Percentiles rank a stretch among this genome's conserved stretches.
phyloP scores from a whole-genome alignment of 164 flowering plant genomes.

The Aristolochia fimbriata region DNA sequence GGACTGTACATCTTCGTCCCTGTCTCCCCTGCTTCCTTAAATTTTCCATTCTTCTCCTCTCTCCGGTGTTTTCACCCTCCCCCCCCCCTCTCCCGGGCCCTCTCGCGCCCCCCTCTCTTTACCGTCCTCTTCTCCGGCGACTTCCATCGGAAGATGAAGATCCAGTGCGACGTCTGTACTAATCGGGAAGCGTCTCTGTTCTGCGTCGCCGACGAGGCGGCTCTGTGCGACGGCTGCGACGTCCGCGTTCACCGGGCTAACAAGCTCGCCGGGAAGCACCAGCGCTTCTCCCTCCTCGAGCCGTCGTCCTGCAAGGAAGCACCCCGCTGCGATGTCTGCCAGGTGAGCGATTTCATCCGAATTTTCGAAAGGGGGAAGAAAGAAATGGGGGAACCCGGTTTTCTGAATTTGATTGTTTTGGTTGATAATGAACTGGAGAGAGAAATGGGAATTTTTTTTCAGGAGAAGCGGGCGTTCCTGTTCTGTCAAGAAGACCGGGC shows the following conservation, averaged over 20 bases:
- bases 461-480: slow-evolving; percentile 78
- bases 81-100: no score
- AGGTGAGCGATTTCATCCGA: slow-evolving; percentile 12
- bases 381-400: background rate
- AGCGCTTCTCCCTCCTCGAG: slow-evolving; percentile 23
- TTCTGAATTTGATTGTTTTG: background rate
- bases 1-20: no score
- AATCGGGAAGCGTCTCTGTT: slow-evolving; percentile 22
- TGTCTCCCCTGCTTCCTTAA: background rate
- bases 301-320: slow-evolving; percentile 13
- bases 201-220: slow-evolving; percentile 32
- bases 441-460: background rate
- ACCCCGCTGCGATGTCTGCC: slow-evolving; percentile 29
- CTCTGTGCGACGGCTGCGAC: slow-evolving; percentile 24
- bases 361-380: no score
- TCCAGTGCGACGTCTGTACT: slow-evolving; percentile 27
- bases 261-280: slow-evolving; percentile 31
- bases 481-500: slow-evolving; percentile 91
- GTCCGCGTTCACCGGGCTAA: slow-evolving; percentile 26
- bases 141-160: slow-evolving; percentile 21
- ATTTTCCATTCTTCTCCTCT: background rate
- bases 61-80: background rate
- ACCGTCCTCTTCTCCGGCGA: no score
- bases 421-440: background rate
- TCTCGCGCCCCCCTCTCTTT: background rate